phyloP scores from a whole-genome alignment of 2,329 filamentous ascomycete genomes.

The Penicillium sp. region DNA sequence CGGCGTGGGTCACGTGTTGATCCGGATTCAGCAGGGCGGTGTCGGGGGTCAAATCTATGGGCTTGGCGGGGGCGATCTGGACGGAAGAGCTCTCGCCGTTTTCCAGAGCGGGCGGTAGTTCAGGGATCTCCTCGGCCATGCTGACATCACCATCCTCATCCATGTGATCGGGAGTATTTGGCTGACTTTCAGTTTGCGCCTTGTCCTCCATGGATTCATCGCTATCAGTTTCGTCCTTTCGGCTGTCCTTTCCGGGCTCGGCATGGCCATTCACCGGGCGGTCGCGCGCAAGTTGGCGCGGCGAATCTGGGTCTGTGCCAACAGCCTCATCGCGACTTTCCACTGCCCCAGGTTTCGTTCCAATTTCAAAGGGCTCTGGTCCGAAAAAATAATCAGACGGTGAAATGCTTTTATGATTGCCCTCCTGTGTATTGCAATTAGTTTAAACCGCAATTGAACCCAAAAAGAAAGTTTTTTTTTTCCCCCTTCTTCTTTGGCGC shows the following conservation, averaged over 20 bases:
- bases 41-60: conserved; percentile 45
- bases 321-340: conserved; percentile 30
- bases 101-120: conserved; percentile 40
- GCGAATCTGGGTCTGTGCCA: conserved; percentile 32
- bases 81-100: conserved; percentile 48
- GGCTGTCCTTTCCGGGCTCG: conserved; percentile 34
- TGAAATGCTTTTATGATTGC: conserved; percentile 34
- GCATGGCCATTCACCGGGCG: conserved; percentile 39
- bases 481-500: background rate
- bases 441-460: background rate
- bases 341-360: conserved; percentile 29
- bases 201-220: conserved; percentile 45
- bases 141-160: conserved; percentile 47
- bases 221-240: conserved; percentile 36
- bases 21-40: conserved; percentile 44
- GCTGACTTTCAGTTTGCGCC: conserved; percentile 30
- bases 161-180: conserved; percentile 22
- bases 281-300: conserved; percentile 38
- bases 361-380: conserved; percentile 39
- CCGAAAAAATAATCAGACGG: conserved; percentile 49
- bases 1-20: conserved; percentile 41
- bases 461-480: background rate
- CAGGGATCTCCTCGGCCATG: conserved; percentile 35
- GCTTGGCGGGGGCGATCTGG: conserved; percentile 50
- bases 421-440: conserved; percentile 35